Base-by-base conservation (phyloP, 2,329 filamentous ascomycete genomes). In the Botrytis paeoniae region DNA sequence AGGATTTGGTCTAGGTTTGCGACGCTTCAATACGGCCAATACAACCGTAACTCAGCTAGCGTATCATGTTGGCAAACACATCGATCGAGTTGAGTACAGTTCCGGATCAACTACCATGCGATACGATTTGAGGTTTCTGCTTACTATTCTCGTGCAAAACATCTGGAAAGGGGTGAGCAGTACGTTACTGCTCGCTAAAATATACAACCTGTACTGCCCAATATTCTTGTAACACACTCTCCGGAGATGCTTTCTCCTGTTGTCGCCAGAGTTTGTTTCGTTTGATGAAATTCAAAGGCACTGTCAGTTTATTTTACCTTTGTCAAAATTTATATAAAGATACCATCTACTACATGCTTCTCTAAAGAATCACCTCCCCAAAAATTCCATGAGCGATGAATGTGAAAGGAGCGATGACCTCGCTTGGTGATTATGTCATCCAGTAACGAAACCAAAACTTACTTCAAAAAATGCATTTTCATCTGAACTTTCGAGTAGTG, bases 161-260 rank as follows among this genome's bases (percentile, higher is more conserved):
- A 18, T n/a, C n/a, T 18, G 3, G 0, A 57, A 18, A 8, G n/a
- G 7, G n/a, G n/a, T 1, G 10, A 8, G 25, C 3, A 18, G 22
- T 8, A 16, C 10, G 1, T 16, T 37, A 16, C 2, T 39, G 12
- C 51, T 57, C 51, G 51, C n/a, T 57, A 29, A 61, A 39, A 37
- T 1, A 2, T 0, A 16, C 4, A 25, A 37, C 0, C 1, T 8
- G 0, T 9, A 35, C 29, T 37, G 7, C 12, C 32, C 2, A 7
- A n/a, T 29, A 25, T 20, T 25, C 1, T 22, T 25, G 3, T 22
- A 4, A 14, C 18, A 22, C 32, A 12, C 4, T 37, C 10, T 61
- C 20, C 4, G 20, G 8, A 25, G 5, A 7, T 4, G 20, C 10
- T 37, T 61, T 9, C 4, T 37, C 16, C 32, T 25, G 32, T 25